A percentile compares a stretch with the other conserved stretches of the same genome.
These are phyloP conservation scores for Polyplosphaeria fusca DNA, from an alignment of 495 filamentous ascomycete species.

Conservation along the genomic window DNA sequence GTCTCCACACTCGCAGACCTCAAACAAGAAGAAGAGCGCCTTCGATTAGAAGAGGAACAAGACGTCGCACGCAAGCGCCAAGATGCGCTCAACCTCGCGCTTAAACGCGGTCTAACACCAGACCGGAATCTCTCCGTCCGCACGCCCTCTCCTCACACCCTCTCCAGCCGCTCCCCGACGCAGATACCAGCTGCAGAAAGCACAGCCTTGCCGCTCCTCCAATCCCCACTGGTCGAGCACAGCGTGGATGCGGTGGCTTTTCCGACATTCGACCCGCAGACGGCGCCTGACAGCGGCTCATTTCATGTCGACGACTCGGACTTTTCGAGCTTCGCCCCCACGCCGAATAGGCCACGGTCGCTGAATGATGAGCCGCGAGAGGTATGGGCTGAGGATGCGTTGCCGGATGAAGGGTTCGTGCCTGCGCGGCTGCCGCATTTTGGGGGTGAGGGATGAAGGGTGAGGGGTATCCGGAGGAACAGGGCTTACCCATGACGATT, in stretches of 20 bases:
- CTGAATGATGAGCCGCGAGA: slow-evolving; percentile 12
- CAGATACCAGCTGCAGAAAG: background rate
- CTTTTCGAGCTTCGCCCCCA: slow-evolving; percentile 18
- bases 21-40: slow-evolving; percentile 70
- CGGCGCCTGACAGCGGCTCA: slow-evolving; percentile 23
- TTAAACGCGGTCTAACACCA: slow-evolving; percentile 59
- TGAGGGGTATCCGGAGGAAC: too few relatives aligned
- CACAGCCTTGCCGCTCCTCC: slow-evolving; percentile 4
- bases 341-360: slow-evolving; percentile 22
- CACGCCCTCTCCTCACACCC: background rate
- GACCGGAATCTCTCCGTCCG: slow-evolving; percentile 4
- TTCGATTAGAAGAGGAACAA: slow-evolving; percentile 65
- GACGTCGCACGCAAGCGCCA: slow-evolving; percentile 66
- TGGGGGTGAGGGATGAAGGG: too few relatives aligned
- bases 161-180: background rate
- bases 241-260: slow-evolving; percentile 1
- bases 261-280: slow-evolving; percentile 26
- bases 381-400: background rate
- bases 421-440: slow-evolving; percentile 28
- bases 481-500: too few relatives aligned
- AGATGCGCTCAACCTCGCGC: slow-evolving; percentile 69
- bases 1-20: slow-evolving; percentile 67
- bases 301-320: slow-evolving; percentile 29
- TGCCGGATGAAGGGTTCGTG: slow-evolving; percentile 15
- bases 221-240: slow-evolving; percentile 7